Conservation (phyloP, 331 rosid genomes). For the Cydonia oblonga region DNA sequence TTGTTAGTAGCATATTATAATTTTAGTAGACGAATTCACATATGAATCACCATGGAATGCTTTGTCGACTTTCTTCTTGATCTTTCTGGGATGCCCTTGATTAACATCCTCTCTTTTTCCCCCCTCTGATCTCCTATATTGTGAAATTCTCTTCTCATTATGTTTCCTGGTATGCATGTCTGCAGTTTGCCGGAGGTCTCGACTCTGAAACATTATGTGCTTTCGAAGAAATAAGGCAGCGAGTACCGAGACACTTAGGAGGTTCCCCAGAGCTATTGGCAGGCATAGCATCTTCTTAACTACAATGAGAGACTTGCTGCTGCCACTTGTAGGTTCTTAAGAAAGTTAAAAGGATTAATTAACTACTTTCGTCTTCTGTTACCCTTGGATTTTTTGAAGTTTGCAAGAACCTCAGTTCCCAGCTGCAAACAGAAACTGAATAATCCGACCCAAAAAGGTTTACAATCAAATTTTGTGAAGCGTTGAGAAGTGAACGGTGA, state of each 20-base stretch:
- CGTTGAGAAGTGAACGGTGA: neutral
- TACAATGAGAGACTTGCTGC: constrained; percentile 1
- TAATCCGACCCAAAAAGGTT: neutral
- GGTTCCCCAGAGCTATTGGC: constrained; percentile 53
- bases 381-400: neutral
- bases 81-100: neutral
- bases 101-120: too few relatives aligned
- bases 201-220: constrained; percentile 83
- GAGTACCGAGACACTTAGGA: constrained; percentile 36
- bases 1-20: too few relatives aligned
- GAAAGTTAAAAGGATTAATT: too few relatives aligned
- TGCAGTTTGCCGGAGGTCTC: constrained; percentile 89
- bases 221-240: constrained; percentile 71
- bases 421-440: constrained; percentile 6
- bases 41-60: neutral
- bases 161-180: neutral
- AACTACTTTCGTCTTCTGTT: too few relatives aligned
- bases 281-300: constrained; percentile 44
- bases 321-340: neutral
- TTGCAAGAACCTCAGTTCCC: constrained; percentile 2
- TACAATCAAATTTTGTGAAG: neutral
- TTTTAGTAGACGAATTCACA: neutral
- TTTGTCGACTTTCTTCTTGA: neutral
- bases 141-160: neutral
- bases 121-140: neutral